These are phyloP conservation scores for Obelidium mucronatum DNA, from an alignment of 192 early-diverging fungal species.

Conservation along the genomic window DNA sequence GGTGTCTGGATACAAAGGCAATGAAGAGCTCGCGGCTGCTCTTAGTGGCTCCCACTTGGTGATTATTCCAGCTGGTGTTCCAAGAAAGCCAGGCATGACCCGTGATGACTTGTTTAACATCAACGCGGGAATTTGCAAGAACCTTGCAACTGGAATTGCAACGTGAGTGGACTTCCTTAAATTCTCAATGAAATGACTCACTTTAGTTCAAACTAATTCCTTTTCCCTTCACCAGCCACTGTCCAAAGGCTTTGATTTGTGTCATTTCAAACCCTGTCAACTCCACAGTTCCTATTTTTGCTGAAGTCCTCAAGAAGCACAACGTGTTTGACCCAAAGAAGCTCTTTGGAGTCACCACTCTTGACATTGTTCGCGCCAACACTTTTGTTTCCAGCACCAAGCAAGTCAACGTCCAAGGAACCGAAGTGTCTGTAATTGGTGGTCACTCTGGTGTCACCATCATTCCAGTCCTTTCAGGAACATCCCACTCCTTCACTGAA, in stretches of 20 bases:
- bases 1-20: constrained; percentile 74
- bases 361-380: constrained; percentile 69
- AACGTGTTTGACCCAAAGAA: constrained; percentile 67
- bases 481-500: constrained; percentile 58
- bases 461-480: constrained; percentile 62
- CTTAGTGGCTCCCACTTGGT: constrained; percentile 73
- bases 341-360: constrained; percentile 69
- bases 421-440: constrained; percentile 63
- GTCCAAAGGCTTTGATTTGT: constrained; percentile 68
- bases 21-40: constrained; percentile 73
- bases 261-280: constrained; percentile 76
- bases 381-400: constrained; percentile 64
- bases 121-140: constrained; percentile 94
- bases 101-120: constrained; percentile 98
- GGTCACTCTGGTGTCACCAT: constrained; percentile 77
- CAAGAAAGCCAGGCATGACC: constrained; percentile 98
- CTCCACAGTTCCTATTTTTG: constrained; percentile 71
- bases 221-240: constrained; percentile 46
- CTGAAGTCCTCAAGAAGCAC: constrained; percentile 67
- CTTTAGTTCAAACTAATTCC: constrained; percentile 1
- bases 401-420: constrained; percentile 46
- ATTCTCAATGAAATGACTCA: not conserved
- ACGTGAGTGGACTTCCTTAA: constrained; percentile 50
- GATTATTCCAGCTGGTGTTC: constrained; percentile 96
- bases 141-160: constrained; percentile 81